These are phyloP conservation scores for Chloris gayana DNA, from an alignment of 176 grass and related monocot species.

Conservation along the genomic window DNA sequence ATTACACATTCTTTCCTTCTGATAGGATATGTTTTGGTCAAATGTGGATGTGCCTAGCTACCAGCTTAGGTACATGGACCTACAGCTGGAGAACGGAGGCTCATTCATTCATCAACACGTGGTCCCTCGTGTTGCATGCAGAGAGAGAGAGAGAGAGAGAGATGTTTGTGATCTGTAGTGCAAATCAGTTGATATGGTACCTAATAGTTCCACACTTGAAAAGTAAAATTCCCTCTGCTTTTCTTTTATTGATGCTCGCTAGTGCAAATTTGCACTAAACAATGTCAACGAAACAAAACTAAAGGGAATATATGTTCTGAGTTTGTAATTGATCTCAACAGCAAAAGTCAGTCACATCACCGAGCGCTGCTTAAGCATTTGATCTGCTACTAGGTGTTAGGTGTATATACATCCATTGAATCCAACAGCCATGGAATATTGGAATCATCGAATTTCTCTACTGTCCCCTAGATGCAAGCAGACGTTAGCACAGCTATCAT, in stretches of 20 bases:
- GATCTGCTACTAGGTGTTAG: background rate
- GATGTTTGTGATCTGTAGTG: background rate
- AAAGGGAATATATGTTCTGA: background rate
- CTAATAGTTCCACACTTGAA: background rate
- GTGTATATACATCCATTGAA: background rate
- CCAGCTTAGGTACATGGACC: background rate
- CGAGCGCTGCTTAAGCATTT: background rate
- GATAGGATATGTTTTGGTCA: background rate
- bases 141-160: background rate
- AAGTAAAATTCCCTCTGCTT: background rate
- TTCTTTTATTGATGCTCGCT: background rate
- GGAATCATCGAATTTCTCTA: background rate
- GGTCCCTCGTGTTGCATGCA: background rate
- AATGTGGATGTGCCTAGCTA: background rate
- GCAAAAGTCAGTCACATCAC: background rate
- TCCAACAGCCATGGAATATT: background rate
- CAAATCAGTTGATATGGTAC: background rate
- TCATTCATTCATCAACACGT: constrained; percentile 19
- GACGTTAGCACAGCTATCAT: background rate
- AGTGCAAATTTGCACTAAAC: too few relatives aligned
- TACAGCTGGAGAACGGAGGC: background rate
- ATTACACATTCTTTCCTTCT: background rate
- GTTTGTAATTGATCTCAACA: background rate
- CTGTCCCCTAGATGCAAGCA: constrained; percentile 5
- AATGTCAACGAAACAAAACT: too few relatives aligned